These are phyloP conservation scores for Hyaloscypha hepaticicola DNA, from an alignment of 495 filamentous ascomycete genomes.

Conservation along the genomic window DNA sequence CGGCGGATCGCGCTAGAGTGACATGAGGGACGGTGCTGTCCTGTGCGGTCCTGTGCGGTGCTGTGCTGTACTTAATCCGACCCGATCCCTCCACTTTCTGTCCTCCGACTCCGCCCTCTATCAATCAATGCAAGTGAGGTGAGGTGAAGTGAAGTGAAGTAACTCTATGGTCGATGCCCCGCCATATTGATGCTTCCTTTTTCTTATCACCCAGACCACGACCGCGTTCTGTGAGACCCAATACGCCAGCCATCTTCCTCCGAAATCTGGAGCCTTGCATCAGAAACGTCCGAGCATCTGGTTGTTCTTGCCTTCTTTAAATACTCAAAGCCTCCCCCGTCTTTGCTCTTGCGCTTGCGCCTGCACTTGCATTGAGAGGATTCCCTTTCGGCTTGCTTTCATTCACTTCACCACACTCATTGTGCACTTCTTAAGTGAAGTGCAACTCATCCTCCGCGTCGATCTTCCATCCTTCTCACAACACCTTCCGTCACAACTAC, in stretches of 20 bases:
- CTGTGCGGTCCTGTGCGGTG: not conserved
- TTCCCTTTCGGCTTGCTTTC: not conserved
- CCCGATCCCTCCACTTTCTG: not conserved
- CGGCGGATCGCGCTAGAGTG: not conserved
- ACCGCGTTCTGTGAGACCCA: not conserved
- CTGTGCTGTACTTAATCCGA: not conserved
- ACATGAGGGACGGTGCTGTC: not conserved
- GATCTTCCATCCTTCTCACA: constrained; percentile 21
- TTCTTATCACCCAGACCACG: not conserved
- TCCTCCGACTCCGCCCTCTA: not conserved
- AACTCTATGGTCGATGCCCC: not conserved
- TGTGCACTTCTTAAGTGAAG: constrained; percentile 23
- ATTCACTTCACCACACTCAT: not conserved
- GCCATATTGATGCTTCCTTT: not conserved
- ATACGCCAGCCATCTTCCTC: not conserved
- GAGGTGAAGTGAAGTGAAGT: not conserved
- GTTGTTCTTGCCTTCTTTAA: not conserved
- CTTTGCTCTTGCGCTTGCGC: not conserved
- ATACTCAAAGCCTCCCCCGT: not conserved
- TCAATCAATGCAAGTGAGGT: no score
- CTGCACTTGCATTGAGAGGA: not conserved
- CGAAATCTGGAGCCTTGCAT: not conserved
- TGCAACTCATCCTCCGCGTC: constrained; percentile 13
- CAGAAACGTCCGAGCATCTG: not conserved
- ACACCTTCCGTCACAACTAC: not conserved